Percentiles rank a stretch among this genome's conserved stretches.
These are phyloP conservation scores for Talaromyces sp. DNA, from an alignment of 2,329 filamentous ascomycete genomes.

Conservation along the genomic window DNA sequence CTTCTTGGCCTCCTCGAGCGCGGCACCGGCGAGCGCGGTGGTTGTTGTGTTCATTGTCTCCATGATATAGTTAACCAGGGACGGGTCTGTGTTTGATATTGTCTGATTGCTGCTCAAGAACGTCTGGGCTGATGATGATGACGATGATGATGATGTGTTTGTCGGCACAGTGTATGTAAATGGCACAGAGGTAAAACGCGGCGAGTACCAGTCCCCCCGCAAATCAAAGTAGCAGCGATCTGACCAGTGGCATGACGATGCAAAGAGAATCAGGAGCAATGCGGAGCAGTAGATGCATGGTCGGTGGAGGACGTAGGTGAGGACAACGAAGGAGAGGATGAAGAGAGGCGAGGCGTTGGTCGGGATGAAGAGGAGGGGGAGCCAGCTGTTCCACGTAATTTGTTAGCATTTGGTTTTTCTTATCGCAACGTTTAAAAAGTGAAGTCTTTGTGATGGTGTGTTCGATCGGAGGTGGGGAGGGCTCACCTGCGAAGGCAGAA, in stretches of 20 bases:
- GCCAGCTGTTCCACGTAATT: constrained; percentile 54
- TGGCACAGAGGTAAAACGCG: constrained; percentile 50
- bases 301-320: constrained; percentile 92
- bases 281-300: constrained; percentile 98
- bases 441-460: not conserved
- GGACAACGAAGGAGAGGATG: constrained; percentile 82
- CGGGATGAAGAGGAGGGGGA: constrained; percentile 81
- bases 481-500: constrained; percentile 62
- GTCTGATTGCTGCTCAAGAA: not conserved
- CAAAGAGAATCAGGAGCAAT: constrained; percentile 88
- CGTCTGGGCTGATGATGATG: not conserved
- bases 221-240: constrained; percentile 93
- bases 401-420: not conserved
- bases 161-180: constrained; percentile 18
- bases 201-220: constrained; percentile 84
- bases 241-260: constrained; percentile 85
- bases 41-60: constrained; percentile 64
- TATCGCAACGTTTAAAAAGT: not conserved
- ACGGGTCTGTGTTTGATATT: constrained; percentile 19
- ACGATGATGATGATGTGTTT: too few species aligned
- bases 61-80: constrained; percentile 32
- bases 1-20: constrained; percentile 55
- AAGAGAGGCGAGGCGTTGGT: constrained; percentile 80
- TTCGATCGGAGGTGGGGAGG: not conserved
- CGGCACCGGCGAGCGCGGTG: constrained; percentile 60